phyloP scores from a whole-genome alignment of 1,139 yeast genomes.

The Petasospora rhodanensis region DNA sequence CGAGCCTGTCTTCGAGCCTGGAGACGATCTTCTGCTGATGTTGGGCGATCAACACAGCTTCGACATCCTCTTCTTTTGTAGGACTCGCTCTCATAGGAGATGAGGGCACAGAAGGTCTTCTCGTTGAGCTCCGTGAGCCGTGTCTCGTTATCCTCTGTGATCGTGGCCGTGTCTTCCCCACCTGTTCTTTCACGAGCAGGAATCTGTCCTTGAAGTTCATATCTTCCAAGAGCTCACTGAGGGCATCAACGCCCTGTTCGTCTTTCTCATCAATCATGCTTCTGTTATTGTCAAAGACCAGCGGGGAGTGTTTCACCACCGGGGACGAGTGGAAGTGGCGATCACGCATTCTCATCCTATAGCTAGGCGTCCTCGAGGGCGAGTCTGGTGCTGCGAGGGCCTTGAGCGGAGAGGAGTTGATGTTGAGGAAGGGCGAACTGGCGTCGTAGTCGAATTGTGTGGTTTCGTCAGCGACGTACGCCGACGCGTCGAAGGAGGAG shows the following conservation, averaged over 20 bases:
- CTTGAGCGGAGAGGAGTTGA: slow-evolving; percentile 13
- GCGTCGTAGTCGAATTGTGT: slow-evolving; percentile 1
- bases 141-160: slow-evolving; percentile 1
- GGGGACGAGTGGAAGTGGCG: slow-evolving; percentile 12
- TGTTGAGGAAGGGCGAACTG: slow-evolving; percentile 8
- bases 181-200: slow-evolving; percentile 11
- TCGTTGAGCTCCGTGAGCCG: slow-evolving; percentile 4
- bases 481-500: slow-evolving; percentile 5
- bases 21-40: slow-evolving; percentile 8
- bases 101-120: slow-evolving; percentile 7
- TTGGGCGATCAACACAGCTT: slow-evolving; percentile 4
- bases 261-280: too few species aligned
- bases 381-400: slow-evolving; percentile 9
- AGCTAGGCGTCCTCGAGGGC: slow-evolving; percentile 15
- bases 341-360: slow-evolving; percentile 3
- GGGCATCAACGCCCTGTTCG: slow-evolving; percentile 10
- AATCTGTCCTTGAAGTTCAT: slow-evolving; percentile 23
- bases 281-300: too few species aligned
- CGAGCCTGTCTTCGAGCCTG: slow-evolving; percentile 14
- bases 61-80: neutral
- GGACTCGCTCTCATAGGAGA: neutral
- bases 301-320: neutral
- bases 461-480: too few species aligned
- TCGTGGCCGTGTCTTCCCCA: neutral
- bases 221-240: slow-evolving; percentile 21